phyloP scores from a whole-genome alignment of 176 grass and related monocot genomes.

The Cymbopogon citratus region DNA sequence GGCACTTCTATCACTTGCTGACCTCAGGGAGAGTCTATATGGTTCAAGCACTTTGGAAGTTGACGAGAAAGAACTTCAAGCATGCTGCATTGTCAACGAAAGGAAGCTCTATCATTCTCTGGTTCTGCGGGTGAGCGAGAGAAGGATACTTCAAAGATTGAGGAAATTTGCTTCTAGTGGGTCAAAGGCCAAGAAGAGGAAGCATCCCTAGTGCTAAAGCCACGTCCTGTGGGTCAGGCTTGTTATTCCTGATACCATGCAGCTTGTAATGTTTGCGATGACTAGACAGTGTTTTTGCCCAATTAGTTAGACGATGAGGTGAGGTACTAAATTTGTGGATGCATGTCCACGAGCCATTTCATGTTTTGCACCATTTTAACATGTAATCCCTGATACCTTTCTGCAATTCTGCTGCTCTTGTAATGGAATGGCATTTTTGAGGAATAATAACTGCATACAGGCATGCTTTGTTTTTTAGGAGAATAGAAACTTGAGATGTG shows the following conservation, averaged over 20 bases:
- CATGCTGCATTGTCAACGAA: constrained; percentile 40
- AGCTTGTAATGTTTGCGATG: not conserved
- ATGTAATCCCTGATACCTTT: not conserved
- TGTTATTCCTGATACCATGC: not conserved
- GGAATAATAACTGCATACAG: not conserved
- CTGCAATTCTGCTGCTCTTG: not conserved
- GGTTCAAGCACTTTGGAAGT: constrained; percentile 46
- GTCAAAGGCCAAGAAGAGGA: constrained; percentile 62
- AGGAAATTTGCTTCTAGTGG: constrained; percentile 40
- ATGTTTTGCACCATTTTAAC: not conserved
- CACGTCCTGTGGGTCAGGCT: not conserved
- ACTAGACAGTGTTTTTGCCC: not conserved
- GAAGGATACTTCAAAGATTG: constrained; percentile 63
- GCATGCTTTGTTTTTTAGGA: not conserved
- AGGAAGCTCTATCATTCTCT: constrained; percentile 72
- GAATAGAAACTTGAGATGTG: not conserved
- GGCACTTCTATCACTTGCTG: constrained; percentile 56
- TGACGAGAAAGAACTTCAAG: constrained; percentile 33
- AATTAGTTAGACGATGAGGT: not conserved
- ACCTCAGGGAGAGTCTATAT: constrained; percentile 69
- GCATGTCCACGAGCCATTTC: not conserved
- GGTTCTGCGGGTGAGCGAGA: constrained; percentile 64
- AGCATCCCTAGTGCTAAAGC: constrained; percentile 24
- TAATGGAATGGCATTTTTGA: not conserved
- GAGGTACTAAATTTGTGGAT: not conserved